These are phyloP conservation scores for Picochlorum sp. DNA, from an alignment of 139 green algal species.

Conservation along the genomic window DNA sequence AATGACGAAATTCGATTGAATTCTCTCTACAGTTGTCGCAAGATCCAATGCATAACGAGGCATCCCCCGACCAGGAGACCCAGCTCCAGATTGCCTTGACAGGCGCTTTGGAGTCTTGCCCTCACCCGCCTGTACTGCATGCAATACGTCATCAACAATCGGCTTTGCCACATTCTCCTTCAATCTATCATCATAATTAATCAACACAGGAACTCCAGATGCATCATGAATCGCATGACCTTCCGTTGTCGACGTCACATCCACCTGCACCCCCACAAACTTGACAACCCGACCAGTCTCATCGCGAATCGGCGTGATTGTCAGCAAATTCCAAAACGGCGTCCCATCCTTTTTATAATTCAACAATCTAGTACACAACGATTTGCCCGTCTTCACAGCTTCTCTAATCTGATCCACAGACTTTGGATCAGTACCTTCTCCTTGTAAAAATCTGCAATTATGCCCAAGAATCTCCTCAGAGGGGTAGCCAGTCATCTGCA, in stretches of 20 bases:
- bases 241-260: slow-evolving; percentile 94
- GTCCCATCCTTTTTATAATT: slow-evolving; percentile 90
- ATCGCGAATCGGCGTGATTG: slow-evolving; percentile 88
- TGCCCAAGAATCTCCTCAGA: slow-evolving; percentile 87
- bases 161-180: slow-evolving; percentile 64
- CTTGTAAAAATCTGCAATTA: slow-evolving; percentile 99
- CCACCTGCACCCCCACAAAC: slow-evolving; percentile 86
- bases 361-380: slow-evolving; percentile 67
- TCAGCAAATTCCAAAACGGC: slow-evolving; percentile 96
- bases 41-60: slow-evolving; percentile 86
- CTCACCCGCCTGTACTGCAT: slow-evolving; percentile 48
- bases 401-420: slow-evolving; percentile 72
- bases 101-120: slow-evolving; percentile 22
- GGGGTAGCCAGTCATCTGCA: slow-evolving; percentile 92
- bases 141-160: slow-evolving; percentile 72
- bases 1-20: slow-evolving; percentile 96
- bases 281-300: slow-evolving; percentile 77
- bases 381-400: slow-evolving; percentile 54
- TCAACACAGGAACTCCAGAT: slow-evolving; percentile 55
- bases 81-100: slow-evolving; percentile 8
- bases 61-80: slow-evolving; percentile 23
- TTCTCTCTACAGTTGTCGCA: slow-evolving; percentile 94
- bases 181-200: slow-evolving; percentile 81
- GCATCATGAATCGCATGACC: slow-evolving; percentile 41
- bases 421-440: slow-evolving; percentile 84